phyloP scores from a whole-genome alignment of 2,329 filamentous ascomycete genomes.

The Botryotinia narcissicola region DNA sequence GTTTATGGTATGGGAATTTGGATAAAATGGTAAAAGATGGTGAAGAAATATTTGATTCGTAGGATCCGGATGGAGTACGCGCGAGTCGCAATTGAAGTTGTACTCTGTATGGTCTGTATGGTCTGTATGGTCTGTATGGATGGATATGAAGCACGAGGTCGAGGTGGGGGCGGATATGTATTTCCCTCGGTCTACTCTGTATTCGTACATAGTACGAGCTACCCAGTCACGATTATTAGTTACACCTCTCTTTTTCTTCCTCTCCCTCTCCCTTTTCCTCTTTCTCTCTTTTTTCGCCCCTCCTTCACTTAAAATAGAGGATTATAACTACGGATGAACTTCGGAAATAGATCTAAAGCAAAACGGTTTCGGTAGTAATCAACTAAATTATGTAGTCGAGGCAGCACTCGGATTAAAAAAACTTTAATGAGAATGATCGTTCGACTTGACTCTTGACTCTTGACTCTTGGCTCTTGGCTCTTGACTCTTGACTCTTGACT shows the following conservation, averaged over 20 bases:
- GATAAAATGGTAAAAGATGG: background rate
- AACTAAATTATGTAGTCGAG: background rate
- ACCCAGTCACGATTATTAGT: background rate
- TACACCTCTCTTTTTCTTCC: background rate
- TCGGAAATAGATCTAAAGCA: constrained; percentile 5
- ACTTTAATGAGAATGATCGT: background rate
- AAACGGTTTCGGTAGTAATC: background rate
- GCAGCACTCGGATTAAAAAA: background rate
- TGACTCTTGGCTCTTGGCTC: background rate
- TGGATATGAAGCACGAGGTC: background rate
- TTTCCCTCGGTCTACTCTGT: background rate
- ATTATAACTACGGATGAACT: background rate
- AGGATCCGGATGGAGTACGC: background rate
- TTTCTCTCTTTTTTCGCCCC: background rate
- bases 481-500: background rate
- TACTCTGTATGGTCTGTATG: too few relatives aligned
- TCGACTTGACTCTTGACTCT: background rate
- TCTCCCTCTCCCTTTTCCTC: background rate
- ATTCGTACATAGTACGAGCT: background rate
- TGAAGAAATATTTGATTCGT: background rate
- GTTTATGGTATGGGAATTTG: background rate
- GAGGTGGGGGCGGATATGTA: background rate
- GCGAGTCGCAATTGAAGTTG: background rate
- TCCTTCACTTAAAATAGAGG: background rate
- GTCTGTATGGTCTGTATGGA: too few relatives aligned